phyloP scores from a whole-genome alignment of 495 filamentous ascomycete genomes.

The Thermochaetoides thermophila region DNA sequence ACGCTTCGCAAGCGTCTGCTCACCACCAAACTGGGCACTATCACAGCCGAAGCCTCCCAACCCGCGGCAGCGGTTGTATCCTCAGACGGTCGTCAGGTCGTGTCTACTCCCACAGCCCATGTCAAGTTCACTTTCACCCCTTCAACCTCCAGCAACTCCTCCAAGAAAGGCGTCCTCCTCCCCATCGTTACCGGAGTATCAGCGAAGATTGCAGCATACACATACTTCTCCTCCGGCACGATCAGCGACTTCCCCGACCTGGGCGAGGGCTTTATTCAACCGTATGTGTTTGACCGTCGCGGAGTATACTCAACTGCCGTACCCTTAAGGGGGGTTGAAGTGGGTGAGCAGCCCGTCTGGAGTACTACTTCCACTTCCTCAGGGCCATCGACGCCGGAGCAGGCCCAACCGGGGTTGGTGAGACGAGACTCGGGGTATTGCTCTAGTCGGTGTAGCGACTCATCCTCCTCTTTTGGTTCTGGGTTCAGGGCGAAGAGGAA shows the following conservation, averaged over 20 bases:
- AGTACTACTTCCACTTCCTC: no score
- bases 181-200: conserved; percentile 52
- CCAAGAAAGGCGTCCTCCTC: conserved; percentile 28
- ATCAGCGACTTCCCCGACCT: conserved; percentile 44
- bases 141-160: neutral
- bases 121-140: conserved; percentile 64
- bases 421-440: conserved; percentile 48
- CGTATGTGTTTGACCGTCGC: conserved; percentile 34
- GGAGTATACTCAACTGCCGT: conserved; percentile 52
- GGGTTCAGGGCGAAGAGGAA: neutral
- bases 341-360: conserved; percentile 55
- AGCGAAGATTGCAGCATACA: conserved; percentile 59
- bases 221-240: conserved; percentile 47
- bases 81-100: conserved; percentile 25
- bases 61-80: conserved; percentile 51
- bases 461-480: conserved; percentile 1
- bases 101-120: conserved; percentile 44
- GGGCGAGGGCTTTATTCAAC: conserved; percentile 21
- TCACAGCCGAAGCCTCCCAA: conserved; percentile 60
- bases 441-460: no score
- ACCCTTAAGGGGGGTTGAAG: conserved; percentile 46
- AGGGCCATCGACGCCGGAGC: conserved; percentile 39
- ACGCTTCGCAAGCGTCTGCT: conserved; percentile 63
- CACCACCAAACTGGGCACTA: conserved; percentile 54
- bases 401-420: conserved; percentile 6